These are phyloP conservation scores for Pseudonectria buxi DNA, from an alignment of 2,329 filamentous ascomycete species.

Conservation along the genomic window DNA sequence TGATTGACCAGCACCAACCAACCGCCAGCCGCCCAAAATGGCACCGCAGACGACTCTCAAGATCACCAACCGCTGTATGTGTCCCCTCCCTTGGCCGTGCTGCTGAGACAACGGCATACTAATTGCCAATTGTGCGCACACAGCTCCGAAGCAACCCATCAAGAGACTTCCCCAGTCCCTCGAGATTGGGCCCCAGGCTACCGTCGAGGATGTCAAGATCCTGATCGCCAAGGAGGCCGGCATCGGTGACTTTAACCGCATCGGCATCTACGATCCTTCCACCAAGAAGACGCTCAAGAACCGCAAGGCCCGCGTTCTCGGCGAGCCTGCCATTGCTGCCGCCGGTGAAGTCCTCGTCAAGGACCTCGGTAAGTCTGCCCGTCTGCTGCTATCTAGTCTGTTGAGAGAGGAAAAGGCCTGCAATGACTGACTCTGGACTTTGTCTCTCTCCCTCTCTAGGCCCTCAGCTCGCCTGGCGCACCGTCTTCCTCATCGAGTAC, in stretches of 20 bases:
- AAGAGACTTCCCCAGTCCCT: slow-evolving; percentile 47
- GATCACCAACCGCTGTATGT: slow-evolving; percentile 36
- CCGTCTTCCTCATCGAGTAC: slow-evolving; percentile 94
- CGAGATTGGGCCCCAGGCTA: slow-evolving; percentile 43
- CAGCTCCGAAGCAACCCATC: slow-evolving; percentile 44
- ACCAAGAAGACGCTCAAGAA: slow-evolving; percentile 59
- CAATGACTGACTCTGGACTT: background rate
- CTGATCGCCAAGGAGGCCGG: slow-evolving; percentile 44
- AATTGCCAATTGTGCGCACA: slow-evolving; percentile 1
- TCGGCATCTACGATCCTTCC: slow-evolving; percentile 54
- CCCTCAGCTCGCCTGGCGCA: slow-evolving; percentile 83
- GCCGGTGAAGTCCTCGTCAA: slow-evolving; percentile 71
- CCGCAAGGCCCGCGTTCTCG: slow-evolving; percentile 45
- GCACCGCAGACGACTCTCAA: slow-evolving; percentile 31
- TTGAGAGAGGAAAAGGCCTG: too few species aligned
- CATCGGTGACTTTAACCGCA: slow-evolving; percentile 52
- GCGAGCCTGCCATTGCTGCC: slow-evolving; percentile 42
- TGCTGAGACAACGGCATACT: too few species aligned
- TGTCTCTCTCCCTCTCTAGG: slow-evolving; percentile 44
- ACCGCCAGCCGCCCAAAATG: slow-evolving; percentile 17
- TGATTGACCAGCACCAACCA: too few species aligned
- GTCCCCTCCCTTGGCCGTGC: too few species aligned
- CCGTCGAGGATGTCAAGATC: slow-evolving; percentile 54
- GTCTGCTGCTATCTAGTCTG: background rate
- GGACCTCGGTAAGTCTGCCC: slow-evolving; percentile 65